Evolutionary conservation across 805 yeast genomes (phyloP).

Genomic region (Candida stauntonica): DNA sequence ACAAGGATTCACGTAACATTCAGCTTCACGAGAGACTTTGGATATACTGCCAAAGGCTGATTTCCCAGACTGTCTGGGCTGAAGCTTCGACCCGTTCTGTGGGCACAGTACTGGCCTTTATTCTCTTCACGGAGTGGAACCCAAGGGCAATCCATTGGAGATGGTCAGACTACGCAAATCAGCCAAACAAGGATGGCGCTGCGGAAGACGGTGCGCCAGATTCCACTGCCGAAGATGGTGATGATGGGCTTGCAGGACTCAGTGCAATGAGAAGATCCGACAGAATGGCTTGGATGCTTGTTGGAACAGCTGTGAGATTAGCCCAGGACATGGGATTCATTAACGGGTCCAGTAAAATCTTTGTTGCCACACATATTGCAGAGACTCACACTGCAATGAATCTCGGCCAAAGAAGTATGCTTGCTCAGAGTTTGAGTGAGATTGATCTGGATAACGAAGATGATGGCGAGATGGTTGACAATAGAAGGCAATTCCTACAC

Average conservation of each 20-base stretch:
- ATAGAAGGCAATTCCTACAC: slow-evolving; percentile 25
- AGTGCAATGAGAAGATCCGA: slow-evolving; percentile 85
- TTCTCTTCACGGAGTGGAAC: slow-evolving; percentile 91
- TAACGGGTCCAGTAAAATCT: slow-evolving; percentile 67
- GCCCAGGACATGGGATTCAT: slow-evolving; percentile 85
- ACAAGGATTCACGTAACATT: slow-evolving; percentile 39
- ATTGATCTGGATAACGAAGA: slow-evolving; percentile 49
- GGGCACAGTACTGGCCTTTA: slow-evolving; percentile 81
- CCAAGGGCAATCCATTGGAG: slow-evolving; percentile 91
- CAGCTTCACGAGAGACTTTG: slow-evolving; percentile 76
- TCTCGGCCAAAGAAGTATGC: slow-evolving; percentile 72
- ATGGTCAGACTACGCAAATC: slow-evolving; percentile 73
- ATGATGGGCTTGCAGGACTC: slow-evolving; percentile 61
- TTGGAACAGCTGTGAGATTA: slow-evolving; percentile 80
- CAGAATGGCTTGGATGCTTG: slow-evolving; percentile 90
- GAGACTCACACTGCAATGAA: slow-evolving; percentile 83
- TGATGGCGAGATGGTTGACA: slow-evolving; percentile 26
- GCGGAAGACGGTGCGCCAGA: slow-evolving; percentile 7
- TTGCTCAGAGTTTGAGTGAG: slow-evolving; percentile 68
- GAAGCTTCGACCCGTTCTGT: slow-evolving; percentile 84
- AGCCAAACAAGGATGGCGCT: slow-evolving; percentile 3
- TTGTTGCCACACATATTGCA: slow-evolving; percentile 78
- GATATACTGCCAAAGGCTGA: slow-evolving; percentile 76
- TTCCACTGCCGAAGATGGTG: slow-evolving; percentile 28
- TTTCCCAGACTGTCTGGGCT: slow-evolving; percentile 90